phyloP scores from a whole-genome alignment of 2,329 filamentous ascomycete species.

The Graphilbum fragrans region DNA sequence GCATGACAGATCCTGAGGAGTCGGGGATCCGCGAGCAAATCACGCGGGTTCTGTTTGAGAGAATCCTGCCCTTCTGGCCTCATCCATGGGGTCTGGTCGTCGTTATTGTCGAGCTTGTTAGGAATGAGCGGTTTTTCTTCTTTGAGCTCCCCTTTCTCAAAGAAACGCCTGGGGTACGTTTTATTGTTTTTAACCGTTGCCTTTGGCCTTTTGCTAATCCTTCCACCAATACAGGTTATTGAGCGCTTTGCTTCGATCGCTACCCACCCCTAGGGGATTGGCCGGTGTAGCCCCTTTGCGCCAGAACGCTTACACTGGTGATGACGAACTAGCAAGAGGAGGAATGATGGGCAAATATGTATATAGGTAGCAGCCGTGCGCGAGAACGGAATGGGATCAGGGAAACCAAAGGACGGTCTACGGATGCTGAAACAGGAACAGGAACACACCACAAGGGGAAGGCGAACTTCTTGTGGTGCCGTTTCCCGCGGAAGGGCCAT shows the following conservation, averaged over 20 bases:
- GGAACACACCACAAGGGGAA: too few relatives aligned
- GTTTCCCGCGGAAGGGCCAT: too few relatives aligned
- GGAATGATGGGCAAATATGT: too few relatives aligned
- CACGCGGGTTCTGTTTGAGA: conserved; percentile 75
- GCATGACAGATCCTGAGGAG: conserved; percentile 62
- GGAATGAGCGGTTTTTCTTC: conserved; percentile 84
- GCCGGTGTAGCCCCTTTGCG: background rate
- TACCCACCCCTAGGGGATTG: background rate
- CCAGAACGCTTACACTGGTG: too few relatives aligned
- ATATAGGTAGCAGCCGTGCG: too few relatives aligned
- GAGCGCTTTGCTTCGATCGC: conserved; percentile 19
- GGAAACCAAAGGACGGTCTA: too few relatives aligned
- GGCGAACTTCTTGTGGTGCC: too few relatives aligned
- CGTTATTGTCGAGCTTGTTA: conserved; percentile 77
- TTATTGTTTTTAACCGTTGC: background rate
- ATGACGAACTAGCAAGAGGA: too few relatives aligned
- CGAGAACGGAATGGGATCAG: too few relatives aligned
- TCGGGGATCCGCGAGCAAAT: conserved; percentile 81
- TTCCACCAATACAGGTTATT: conserved; percentile 14
- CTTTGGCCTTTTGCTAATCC: background rate
- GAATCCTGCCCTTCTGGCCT: conserved; percentile 76
- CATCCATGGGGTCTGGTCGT: conserved; percentile 93
- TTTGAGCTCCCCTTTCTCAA: conserved; percentile 92
- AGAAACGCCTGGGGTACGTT: conserved; percentile 66
- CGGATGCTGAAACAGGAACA: too few relatives aligned